Conservation (phyloP, 805 yeast species). For the Myxozyma mucilagina region DNA sequence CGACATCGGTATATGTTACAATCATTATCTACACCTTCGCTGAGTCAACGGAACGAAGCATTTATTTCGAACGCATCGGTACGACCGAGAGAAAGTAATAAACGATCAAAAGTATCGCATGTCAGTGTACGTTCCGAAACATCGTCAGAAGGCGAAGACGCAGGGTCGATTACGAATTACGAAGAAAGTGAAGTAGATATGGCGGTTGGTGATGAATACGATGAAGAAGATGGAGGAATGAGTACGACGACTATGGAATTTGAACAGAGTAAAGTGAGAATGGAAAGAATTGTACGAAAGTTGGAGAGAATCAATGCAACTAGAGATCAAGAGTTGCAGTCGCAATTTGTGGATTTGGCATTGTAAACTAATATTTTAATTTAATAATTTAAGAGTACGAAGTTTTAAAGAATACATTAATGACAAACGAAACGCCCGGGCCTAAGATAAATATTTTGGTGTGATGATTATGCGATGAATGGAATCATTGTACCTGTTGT, state of each 20-base stretch:
- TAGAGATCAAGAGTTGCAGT: conserved; percentile 6
- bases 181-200: background rate
- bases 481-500: conserved; percentile 65
- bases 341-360: background rate
- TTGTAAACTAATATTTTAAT: background rate
- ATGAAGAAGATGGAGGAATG: background rate
- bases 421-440: background rate
- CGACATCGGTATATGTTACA: background rate
- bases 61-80: background rate
- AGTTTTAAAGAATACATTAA: no score
- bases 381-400: no score
- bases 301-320: conserved; percentile 1
- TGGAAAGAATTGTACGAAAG: background rate
- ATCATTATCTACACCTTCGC: background rate
- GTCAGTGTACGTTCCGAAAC: background rate
- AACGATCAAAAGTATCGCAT: background rate
- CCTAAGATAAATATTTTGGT: background rate
- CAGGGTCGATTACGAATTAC: background rate
- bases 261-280: background rate
- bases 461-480: conserved; percentile 42
- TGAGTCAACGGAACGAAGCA: background rate
- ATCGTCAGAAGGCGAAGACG: background rate
- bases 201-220: background rate
- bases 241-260: background rate
- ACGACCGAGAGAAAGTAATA: background rate